Base-by-base conservation (phyloP, 2,329 filamentous ascomycete species). In the Chlorencoelia australis region DNA sequence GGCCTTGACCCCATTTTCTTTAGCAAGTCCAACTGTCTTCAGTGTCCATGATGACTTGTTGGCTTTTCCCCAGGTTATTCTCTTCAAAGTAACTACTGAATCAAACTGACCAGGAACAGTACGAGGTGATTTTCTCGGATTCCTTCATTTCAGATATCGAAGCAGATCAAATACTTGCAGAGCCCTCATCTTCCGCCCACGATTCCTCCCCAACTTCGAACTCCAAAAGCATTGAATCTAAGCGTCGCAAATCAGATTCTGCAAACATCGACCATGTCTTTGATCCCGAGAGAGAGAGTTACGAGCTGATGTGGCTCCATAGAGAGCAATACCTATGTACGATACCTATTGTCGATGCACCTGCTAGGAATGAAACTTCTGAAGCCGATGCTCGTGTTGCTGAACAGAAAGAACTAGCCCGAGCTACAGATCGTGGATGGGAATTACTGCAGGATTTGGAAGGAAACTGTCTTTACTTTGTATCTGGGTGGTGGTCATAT, bases 401-500 rank as follows among this genome's bases (percentile, higher is more conserved):
- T 22, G 69, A 80, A 47, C 68, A 76, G 54, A 75, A 74, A 52
- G 80, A 84, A 56, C 62, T 84, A 4, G 69, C 73, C 21, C 70
- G 75, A 30, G 80, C 80, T 4, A 77, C 74, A 7, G 71, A 77
- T 40, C 69, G 76, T 16, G 80, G 79, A 1, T 73, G 78, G 62
- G 77, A 84, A 54, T 61, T 84, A 20, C 61, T 85, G 7, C 66
- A 72, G 42, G 76, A 73, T 33, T 73, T 85, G 67, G 69, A 81
- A 42, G 78, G 72, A 1, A 70, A 71, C 35, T 85, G 80, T 59
- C 67, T 84, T 47, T 84, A 82, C 57, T 83, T 76, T 57, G 64
- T 79, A 16, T 75, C 71, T 9, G 79, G 79, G 2, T 85, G 79
- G 79, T 85, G 80, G 80, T 79, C 74, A 37, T 85, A 85, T 55